Evolutionary conservation across 2,329 filamentous ascomycete species (phyloP).

Genomic region (Parascedosporium putredinis): DNA sequence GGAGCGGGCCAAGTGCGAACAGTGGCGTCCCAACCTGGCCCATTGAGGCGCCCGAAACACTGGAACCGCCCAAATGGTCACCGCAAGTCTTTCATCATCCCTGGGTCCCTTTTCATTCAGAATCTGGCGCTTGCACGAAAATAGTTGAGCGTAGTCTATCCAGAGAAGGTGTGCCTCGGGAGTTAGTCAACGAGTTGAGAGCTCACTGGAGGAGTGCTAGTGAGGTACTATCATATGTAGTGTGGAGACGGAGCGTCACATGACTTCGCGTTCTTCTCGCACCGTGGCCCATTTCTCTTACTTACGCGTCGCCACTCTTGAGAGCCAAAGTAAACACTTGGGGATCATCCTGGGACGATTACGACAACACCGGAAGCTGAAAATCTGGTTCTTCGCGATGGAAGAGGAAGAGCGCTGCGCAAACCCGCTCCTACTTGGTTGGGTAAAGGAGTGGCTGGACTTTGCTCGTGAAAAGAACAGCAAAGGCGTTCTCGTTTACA

Average conservation of each 20-base stretch:
- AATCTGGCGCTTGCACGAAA: not conserved
- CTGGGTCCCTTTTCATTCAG: not conserved
- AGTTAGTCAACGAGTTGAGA: too few relatives aligned
- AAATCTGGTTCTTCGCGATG: conserved; percentile 19
- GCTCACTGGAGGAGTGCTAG: too few relatives aligned
- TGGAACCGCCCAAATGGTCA: too few relatives aligned
- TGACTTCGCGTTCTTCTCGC: conserved; percentile 1
- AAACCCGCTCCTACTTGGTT: conserved; percentile 61
- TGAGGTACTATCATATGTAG: too few relatives aligned
- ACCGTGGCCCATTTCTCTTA: not conserved
- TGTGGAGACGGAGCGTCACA: too few relatives aligned
- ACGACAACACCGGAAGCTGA: too few relatives aligned
- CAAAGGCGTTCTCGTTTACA: conserved; percentile 63
- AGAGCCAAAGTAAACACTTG: conserved; percentile 2
- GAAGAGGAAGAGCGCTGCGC: conserved; percentile 36
- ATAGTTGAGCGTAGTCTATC: not conserved
- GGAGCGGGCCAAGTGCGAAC: too few relatives aligned
- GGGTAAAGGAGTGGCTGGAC: conserved; percentile 71
- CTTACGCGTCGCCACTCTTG: conserved; percentile 1
- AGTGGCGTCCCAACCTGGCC: too few relatives aligned
- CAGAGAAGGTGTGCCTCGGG: too few relatives aligned
- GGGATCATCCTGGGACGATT: conserved; percentile 8
- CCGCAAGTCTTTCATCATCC: not conserved
- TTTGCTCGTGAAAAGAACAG: conserved; percentile 56
- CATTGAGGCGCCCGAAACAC: too few relatives aligned